A percentile compares a stretch with the other conserved stretches of the same genome.
phyloP scores from a whole-genome alignment of 1,139 yeast genomes.

The Zhuliangozyma parablackwelliae region DNA sequence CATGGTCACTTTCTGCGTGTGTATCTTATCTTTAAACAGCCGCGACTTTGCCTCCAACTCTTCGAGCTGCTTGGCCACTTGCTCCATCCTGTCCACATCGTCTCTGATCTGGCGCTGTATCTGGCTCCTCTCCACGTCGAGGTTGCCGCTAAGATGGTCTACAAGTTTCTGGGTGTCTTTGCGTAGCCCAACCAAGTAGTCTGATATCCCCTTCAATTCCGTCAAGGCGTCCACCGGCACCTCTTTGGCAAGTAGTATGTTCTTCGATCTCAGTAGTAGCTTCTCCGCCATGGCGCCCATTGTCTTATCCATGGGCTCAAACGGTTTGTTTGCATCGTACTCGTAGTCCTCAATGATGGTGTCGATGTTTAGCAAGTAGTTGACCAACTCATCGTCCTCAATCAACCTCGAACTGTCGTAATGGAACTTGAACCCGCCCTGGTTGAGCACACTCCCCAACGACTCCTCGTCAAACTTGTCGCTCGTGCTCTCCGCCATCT shows the following conservation, averaged over 20 bases:
- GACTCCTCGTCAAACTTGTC: constrained; percentile 8
- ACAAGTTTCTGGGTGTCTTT: constrained; percentile 8
- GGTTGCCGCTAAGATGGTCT: constrained; percentile 7
- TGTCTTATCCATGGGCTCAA: constrained; percentile 7
- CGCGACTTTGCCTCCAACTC: constrained; percentile 26
- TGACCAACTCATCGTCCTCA: constrained; percentile 25
- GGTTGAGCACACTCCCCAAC: constrained; percentile 15
- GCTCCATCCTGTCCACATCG: constrained; percentile 26
- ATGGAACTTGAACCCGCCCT: constrained; percentile 22
- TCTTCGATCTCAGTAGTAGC: constrained; percentile 3
- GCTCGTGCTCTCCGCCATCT: neutral
- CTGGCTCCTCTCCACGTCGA: constrained; percentile 15
- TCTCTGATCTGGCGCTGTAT: constrained; percentile 25
- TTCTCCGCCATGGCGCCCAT: constrained; percentile 8
- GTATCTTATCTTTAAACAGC: constrained; percentile 20
- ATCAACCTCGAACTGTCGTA: constrained; percentile 13
- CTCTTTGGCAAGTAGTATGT: constrained; percentile 3
- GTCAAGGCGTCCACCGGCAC: constrained; percentile 5
- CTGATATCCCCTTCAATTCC: constrained; percentile 7
- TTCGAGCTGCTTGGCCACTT: constrained; percentile 22
- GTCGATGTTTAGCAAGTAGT: constrained; percentile 32
- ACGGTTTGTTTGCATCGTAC: constrained; percentile 2
- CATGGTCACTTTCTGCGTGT: constrained; percentile 24
- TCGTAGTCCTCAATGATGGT: constrained; percentile 19
- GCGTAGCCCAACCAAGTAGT: constrained; percentile 9